Evolutionary conservation across 163 green algal species (phyloP).

Genomic region (Scenedesmus sp.): DNA sequence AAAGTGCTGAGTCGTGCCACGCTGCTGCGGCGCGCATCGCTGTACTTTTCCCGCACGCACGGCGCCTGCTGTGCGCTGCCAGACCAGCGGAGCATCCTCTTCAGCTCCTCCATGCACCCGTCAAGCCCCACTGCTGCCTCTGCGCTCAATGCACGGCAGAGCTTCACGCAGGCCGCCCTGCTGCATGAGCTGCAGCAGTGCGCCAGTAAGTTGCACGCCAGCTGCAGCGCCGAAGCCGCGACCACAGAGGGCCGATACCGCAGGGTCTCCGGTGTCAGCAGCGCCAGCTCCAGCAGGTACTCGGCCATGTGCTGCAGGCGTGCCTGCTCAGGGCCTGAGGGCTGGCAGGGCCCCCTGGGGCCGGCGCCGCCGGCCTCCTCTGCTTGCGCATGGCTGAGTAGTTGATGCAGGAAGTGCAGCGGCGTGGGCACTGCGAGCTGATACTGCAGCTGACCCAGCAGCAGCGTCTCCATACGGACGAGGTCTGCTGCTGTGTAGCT

Average conservation of each 20-base stretch:
- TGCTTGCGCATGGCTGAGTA: conserved; percentile 15
- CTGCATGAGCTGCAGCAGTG: neutral
- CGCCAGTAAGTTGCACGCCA: conserved; percentile 15
- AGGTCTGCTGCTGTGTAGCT: conserved; percentile 76
- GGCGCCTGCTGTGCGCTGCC: conserved; percentile 4
- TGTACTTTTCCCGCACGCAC: conserved; percentile 44
- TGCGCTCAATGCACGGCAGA: conserved; percentile 28
- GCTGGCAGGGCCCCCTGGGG: conserved; percentile 2
- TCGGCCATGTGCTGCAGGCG: conserved; percentile 39
- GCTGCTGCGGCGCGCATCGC: neutral
- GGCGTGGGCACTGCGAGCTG: conserved; percentile 43
- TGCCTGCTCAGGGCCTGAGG: neutral
- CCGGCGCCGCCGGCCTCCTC: neutral
- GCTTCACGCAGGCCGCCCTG: neutral
- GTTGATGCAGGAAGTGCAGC: conserved; percentile 40
- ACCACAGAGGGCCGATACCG: conserved; percentile 38
- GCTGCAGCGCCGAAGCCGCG: conserved; percentile 43
- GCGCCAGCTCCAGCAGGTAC: conserved; percentile 52
- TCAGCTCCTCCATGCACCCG: conserved; percentile 37
- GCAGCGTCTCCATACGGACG: conserved; percentile 2
- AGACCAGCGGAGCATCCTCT: conserved; percentile 32
- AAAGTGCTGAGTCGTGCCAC: conserved; percentile 1
- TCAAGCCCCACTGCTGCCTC: conserved; percentile 1
- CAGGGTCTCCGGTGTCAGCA: conserved; percentile 49
- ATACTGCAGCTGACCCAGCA: conserved; percentile 35